phyloP scores from a whole-genome alignment of 2,329 filamentous ascomycete genomes.

The Penicillium hordei region DNA sequence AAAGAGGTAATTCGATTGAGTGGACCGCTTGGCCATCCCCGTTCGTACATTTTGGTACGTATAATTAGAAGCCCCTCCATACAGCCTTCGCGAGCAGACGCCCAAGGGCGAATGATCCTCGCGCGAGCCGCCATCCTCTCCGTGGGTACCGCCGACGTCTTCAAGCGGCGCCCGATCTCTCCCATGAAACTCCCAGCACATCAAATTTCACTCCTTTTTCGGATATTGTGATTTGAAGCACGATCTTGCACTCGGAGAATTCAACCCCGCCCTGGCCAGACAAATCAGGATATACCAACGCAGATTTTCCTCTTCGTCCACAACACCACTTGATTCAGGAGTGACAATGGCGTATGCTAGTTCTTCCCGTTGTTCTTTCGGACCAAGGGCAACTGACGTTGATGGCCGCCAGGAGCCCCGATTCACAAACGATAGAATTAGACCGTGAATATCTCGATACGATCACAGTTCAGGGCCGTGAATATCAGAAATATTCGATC shows the following conservation, averaged over 20 bases:
- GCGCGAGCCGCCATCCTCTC: conserved; percentile 23
- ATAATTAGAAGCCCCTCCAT: conserved; percentile 26
- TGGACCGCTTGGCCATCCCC: conserved; percentile 18
- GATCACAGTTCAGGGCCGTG: conserved; percentile 60
- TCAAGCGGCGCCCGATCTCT: conserved; percentile 25
- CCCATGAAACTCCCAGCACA: conserved; percentile 26
- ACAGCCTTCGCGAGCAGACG: conserved; percentile 25
- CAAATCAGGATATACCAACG: conserved; percentile 13
- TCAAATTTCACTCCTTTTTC: conserved; percentile 18
- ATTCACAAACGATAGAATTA: conserved; percentile 51
- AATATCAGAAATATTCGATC: conserved; percentile 67
- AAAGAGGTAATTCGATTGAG: conserved; percentile 7
- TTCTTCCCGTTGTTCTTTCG: conserved; percentile 11
- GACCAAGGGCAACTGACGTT: conserved; percentile 28
- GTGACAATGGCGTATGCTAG: conserved; percentile 34
- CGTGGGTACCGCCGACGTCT: conserved; percentile 21
- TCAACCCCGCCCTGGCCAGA: conserved; percentile 20
- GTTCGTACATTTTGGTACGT: conserved; percentile 32
- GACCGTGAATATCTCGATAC: conserved; percentile 61
- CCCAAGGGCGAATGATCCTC: conserved; percentile 25
- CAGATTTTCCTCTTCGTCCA: conserved; percentile 13
- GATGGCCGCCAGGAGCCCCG: conserved; percentile 38
- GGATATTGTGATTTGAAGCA: conserved; percentile 13
- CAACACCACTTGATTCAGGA: conserved; percentile 4
- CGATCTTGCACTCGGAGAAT: conserved; percentile 14